A percentile compares a stretch with the other conserved stretches of the same genome.
Conservation (phyloP, 2,329 filamentous ascomycete species). For the Colletotrichum liaoningense region DNA sequence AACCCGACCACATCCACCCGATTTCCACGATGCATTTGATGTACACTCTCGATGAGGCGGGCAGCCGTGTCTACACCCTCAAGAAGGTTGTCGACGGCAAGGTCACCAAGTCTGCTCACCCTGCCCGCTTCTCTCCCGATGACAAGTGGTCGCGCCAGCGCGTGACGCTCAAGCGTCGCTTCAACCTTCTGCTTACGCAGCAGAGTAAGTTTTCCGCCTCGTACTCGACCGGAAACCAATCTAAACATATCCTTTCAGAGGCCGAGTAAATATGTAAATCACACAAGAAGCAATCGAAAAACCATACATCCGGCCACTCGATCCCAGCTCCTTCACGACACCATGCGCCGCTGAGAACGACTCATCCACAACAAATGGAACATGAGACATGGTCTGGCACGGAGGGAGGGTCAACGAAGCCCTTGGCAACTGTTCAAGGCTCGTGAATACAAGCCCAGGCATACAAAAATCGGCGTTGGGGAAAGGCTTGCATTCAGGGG, state of each 20-base stretch:
- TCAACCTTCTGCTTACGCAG: slow-evolving; percentile 88
- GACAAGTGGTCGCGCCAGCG: slow-evolving; percentile 99
- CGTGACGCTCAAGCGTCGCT: slow-evolving; percentile 94
- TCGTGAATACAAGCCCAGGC: slow-evolving; percentile 7
- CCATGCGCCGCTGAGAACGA: slow-evolving; percentile 5
- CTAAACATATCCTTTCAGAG: slow-evolving; percentile 15
- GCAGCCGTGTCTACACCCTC: slow-evolving; percentile 94
- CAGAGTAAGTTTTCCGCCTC: slow-evolving; percentile 60
- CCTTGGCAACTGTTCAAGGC: not conserved
- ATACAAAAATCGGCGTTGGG: slow-evolving; percentile 32
- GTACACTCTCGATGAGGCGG: slow-evolving; percentile 86
- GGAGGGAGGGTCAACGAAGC: not conserved
- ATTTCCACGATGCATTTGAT: slow-evolving; percentile 34
- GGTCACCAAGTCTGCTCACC: slow-evolving; percentile 96
- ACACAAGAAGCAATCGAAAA: not conserved
- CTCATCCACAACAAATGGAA: not conserved
- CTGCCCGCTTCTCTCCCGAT: slow-evolving; percentile 95
- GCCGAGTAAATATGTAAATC: not conserved
- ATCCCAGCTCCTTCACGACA: not conserved
- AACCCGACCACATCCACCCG: not conserved
- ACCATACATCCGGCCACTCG: slow-evolving; percentile 4
- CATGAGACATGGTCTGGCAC: not conserved
- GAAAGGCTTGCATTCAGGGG: slow-evolving; percentile 29
- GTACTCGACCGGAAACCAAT: no score
- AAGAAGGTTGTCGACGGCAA: slow-evolving; percentile 90